A percentile compares a stretch with the other conserved stretches of the same genome.
These are phyloP conservation scores for Deuterostichococcus epilithicus DNA, from an alignment of 139 green algal species.

Conservation along the genomic window DNA sequence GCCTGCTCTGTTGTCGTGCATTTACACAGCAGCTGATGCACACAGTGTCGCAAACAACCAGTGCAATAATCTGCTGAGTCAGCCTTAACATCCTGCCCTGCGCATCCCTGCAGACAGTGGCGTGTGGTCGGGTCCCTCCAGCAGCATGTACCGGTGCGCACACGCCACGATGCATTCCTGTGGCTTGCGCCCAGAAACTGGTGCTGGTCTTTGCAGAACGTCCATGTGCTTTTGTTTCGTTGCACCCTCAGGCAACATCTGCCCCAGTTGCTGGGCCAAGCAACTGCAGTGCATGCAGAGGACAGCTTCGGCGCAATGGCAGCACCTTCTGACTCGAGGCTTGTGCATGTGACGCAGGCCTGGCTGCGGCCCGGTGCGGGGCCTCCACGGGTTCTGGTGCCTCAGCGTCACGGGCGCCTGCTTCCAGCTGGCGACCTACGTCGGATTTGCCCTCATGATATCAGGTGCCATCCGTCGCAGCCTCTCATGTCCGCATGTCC, in stretches of 20 bases:
- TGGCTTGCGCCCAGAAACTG: too few relatives aligned
- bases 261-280: too few relatives aligned
- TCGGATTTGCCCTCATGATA: conserved; percentile 48
- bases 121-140: conserved; percentile 36
- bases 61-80: background rate
- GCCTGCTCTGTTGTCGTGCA: background rate
- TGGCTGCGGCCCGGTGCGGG: conserved; percentile 10
- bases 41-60: background rate
- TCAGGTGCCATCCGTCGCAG: conserved; percentile 14
- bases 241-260: too few relatives aligned
- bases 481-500: background rate
- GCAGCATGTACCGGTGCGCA: conserved; percentile 49
- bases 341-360: too few relatives aligned
- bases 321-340: too few relatives aligned
- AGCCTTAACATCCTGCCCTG: background rate
- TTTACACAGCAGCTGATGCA: background rate
- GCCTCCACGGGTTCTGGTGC: conserved; percentile 40
- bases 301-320: too few relatives aligned
- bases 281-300: too few relatives aligned
- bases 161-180: too few relatives aligned
- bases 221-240: too few relatives aligned
- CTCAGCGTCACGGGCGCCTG: conserved; percentile 40
- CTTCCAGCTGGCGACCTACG: conserved; percentile 60
- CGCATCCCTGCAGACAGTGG: conserved; percentile 32
- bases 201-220: too few relatives aligned